Evolutionary conservation across 2,329 filamentous ascomycete genomes (phyloP), one percentile per base, ranked within the genome.

Genomic region (Neocucurbitaria cava): DNA sequence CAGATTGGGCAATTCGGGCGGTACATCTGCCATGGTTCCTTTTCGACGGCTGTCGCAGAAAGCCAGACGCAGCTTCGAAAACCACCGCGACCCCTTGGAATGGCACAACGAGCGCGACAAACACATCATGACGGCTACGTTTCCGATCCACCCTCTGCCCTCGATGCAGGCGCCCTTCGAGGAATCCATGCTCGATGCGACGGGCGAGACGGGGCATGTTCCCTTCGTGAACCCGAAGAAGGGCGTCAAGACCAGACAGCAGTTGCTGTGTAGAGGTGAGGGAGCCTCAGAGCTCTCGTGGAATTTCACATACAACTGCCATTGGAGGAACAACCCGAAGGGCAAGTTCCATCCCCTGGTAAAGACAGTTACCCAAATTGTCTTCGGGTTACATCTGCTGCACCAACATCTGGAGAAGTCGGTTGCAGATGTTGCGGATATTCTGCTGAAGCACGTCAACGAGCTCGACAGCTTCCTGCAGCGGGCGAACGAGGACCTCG

Each of bases 391-490:
- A 33, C 93, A 97, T 74, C 81, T 98, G 40, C 79, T 98, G 52
- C 86, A 96, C 50, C 88, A 93, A 68, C 87, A 88, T 56, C 86
- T 96, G 73, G 93, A 95, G 48, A 96, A 94, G 76, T 96, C 91
- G 64, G 90, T 96, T 63, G 83, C 87, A 30, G 91, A 96, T 72
- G 94, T 97, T 11, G 88, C 96, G 59, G 87, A 84, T 61, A 98
- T 98, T 48, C 82, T 98, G 51, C 92, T 97, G 70, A 87, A 86
- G 13, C 94, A 98, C 74, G 95, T 98, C 56, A 91, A 96, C 70
- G 94, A 98, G 75, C 86, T 98, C 26, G 95, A 98, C 75, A 88
- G 89, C 66, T 97, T 96, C 69, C 80, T 98, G 30, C 91, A 96
- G 74, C 87, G 90, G 17, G 90, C 91, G 0, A 86, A 91, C 39